A percentile compares a stretch with the other conserved stretches of the same genome.
Conservation (phyloP, 495 filamentous ascomycete species). For the Friedmanniomyces endolithicus region DNA sequence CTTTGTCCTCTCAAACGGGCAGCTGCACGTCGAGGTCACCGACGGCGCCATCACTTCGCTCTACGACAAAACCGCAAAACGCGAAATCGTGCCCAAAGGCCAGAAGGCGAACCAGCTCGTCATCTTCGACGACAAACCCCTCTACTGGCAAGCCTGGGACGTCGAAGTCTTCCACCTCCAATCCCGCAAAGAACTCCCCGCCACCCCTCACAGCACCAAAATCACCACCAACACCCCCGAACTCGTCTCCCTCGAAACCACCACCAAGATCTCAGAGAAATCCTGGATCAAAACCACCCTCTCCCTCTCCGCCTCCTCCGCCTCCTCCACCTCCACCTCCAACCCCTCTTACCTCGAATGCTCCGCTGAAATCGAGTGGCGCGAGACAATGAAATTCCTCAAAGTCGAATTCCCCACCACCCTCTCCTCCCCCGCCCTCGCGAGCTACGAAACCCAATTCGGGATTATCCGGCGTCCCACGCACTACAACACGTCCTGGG, state of each 20-base stretch:
- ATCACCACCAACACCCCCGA: slow-evolving; percentile 63
- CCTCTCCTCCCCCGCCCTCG: slow-evolving; percentile 64
- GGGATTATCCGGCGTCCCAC: slow-evolving; percentile 80
- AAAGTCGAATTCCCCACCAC: slow-evolving; percentile 98
- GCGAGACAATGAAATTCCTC: slow-evolving; percentile 90
- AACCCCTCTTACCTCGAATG: slow-evolving; percentile 66
- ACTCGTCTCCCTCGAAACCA: slow-evolving; percentile 63
- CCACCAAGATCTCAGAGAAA: slow-evolving; percentile 73
- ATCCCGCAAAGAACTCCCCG: slow-evolving; percentile 59
- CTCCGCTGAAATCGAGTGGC: slow-evolving; percentile 77
- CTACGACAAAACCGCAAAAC: slow-evolving; percentile 52
- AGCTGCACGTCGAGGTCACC: slow-evolving; percentile 57
- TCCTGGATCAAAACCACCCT: slow-evolving; percentile 82
- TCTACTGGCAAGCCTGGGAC: slow-evolving; percentile 99
- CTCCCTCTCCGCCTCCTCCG: slow-evolving; percentile 55
- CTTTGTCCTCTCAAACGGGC: slow-evolving; percentile 66
- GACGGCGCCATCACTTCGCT: slow-evolving; percentile 71
- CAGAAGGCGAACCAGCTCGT: slow-evolving; percentile 82
- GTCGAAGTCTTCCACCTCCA: slow-evolving; percentile 93
- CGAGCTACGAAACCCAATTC: slow-evolving; percentile 91
- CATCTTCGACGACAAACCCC: slow-evolving; percentile 92
- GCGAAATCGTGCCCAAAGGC: slow-evolving; percentile 69
- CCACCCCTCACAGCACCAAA: slow-evolving; percentile 39
- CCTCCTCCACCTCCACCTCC: slow-evolving; percentile 35
- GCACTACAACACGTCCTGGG: slow-evolving; percentile 95